A percentile compares a stretch with the other conserved stretches of the same genome.
These are phyloP conservation scores for Hypoxylon lenormandii DNA, from an alignment of 495 filamentous ascomycete species.

Conservation along the genomic window DNA sequence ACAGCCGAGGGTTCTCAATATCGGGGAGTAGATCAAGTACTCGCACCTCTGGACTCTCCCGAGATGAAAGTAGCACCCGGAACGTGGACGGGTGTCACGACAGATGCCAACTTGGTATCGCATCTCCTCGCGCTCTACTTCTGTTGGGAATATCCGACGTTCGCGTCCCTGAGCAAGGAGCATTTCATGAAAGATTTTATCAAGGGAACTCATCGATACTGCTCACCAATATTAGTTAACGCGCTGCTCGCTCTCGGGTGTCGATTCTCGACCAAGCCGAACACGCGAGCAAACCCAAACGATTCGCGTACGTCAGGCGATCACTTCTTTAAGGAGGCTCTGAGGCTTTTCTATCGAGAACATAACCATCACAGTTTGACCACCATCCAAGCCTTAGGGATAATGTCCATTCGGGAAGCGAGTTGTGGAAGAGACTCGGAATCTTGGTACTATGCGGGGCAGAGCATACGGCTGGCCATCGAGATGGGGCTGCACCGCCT, in stretches of 20 bases:
- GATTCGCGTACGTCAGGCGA: constrained; percentile 75
- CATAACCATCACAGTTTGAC: constrained; percentile 72
- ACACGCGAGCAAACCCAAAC: constrained; percentile 69
- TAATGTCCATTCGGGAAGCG: constrained; percentile 77
- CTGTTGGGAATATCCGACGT: constrained; percentile 82
- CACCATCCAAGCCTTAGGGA: constrained; percentile 79
- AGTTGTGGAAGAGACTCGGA: constrained; percentile 74
- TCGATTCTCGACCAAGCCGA: constrained; percentile 74
- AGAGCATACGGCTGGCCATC: constrained; percentile 72
- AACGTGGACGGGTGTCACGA: constrained; percentile 72
- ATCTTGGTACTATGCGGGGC: constrained; percentile 74
- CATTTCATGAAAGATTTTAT: constrained; percentile 76
- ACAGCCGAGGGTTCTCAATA: constrained; percentile 35
- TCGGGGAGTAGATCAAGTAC: constrained; percentile 54
- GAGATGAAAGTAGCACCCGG: constrained; percentile 55
- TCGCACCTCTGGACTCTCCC: constrained; percentile 50
- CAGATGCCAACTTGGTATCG: constrained; percentile 67
- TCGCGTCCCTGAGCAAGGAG: constrained; percentile 76
- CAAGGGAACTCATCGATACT: constrained; percentile 68
- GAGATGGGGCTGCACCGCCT: constrained; percentile 73
- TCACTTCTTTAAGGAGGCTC: constrained; percentile 76
- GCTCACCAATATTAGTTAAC: constrained; percentile 79
- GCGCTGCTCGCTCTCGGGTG: constrained; percentile 78
- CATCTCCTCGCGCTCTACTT: constrained; percentile 80
- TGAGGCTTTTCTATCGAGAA: constrained; percentile 68